Evolutionary conservation across 1,284 basidiomycete species (phyloP).

Genomic region (Cutaneotrichosporon daszewskae): DNA sequence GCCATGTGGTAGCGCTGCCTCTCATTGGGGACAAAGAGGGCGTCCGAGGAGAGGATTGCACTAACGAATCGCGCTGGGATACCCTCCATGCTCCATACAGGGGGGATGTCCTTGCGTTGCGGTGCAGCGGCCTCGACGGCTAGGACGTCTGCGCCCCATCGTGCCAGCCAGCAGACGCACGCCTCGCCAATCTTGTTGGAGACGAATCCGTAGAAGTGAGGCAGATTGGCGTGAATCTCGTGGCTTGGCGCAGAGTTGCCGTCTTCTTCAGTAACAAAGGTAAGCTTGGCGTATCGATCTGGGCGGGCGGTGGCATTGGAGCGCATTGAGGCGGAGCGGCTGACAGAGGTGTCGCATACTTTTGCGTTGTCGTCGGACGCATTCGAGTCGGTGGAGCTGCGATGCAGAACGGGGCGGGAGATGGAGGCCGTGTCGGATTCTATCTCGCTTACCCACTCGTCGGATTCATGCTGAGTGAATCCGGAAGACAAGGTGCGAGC

Average conservation of each 20-base stretch:
- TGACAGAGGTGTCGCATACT: conserved; percentile 3
- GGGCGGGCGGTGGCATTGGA: conserved; percentile 12
- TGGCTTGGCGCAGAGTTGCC: conserved; percentile 6
- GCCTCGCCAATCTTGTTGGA: conserved; percentile 89
- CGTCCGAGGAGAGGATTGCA: conserved; percentile 69
- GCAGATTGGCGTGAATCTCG: conserved; percentile 25
- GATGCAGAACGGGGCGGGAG: not conserved
- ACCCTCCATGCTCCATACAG: conserved; percentile 65
- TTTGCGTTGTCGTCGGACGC: conserved; percentile 10
- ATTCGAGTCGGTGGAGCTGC: conserved; percentile 13
- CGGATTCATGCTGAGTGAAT: conserved; percentile 4
- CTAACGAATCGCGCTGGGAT: conserved; percentile 66
- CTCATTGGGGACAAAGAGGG: conserved; percentile 73
- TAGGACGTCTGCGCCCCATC: conserved; percentile 79
- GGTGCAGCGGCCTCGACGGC: conserved; percentile 56
- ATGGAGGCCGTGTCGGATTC: conserved; percentile 1
- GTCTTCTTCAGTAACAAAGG: conserved; percentile 1
- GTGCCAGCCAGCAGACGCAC: conserved; percentile 75
- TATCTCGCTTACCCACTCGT: conserved; percentile 10
- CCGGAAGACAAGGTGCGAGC: conserved; percentile 51
- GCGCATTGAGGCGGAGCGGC: conserved; percentile 7
- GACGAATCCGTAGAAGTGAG: conserved; percentile 69
- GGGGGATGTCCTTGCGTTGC: not conserved
- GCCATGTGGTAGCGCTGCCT: conserved; percentile 75
- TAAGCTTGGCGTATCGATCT: not conserved